These are phyloP conservation scores for Pleomassaria siparia DNA, from an alignment of 2,329 filamentous ascomycete genomes.

Conservation along the genomic window DNA sequence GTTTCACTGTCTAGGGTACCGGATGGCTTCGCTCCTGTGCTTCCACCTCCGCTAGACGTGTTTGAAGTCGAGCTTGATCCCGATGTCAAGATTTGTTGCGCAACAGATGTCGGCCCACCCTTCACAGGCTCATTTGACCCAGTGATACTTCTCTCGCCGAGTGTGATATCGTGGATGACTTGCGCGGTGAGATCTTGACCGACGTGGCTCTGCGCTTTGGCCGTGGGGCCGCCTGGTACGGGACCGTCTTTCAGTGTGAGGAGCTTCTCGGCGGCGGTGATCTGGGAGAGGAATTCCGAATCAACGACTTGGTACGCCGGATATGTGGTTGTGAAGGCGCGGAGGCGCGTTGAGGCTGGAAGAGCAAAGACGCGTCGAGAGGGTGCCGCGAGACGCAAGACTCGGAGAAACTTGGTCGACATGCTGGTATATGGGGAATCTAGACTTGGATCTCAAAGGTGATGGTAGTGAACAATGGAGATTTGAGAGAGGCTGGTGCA, in stretches of 20 bases:
- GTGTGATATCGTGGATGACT: constrained; percentile 45
- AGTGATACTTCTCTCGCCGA: constrained; percentile 45
- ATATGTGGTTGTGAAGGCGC: constrained; percentile 16
- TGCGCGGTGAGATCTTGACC: constrained; percentile 34
- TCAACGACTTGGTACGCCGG: constrained; percentile 24
- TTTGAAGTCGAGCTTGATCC: no score
- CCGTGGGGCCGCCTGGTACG: constrained; percentile 44
- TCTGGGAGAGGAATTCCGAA: constrained; percentile 46
- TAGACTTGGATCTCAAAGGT: no score
- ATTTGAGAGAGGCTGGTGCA: no score
- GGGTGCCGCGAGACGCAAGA: constrained; percentile 11
- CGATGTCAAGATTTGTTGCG: constrained; percentile 32
- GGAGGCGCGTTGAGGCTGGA: constrained; percentile 12
- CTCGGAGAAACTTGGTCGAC: constrained; percentile 13
- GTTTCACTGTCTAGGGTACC: constrained; percentile 30
- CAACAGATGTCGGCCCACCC: constrained; percentile 43
- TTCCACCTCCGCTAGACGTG: neutral
- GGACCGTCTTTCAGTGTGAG: constrained; percentile 42
- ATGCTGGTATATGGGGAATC: no score
- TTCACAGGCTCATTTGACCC: constrained; percentile 36
- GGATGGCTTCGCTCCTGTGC: constrained; percentile 9
- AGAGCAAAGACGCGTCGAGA: constrained; percentile 11
- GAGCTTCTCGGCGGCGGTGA: constrained; percentile 45
- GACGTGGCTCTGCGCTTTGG: constrained; percentile 45
- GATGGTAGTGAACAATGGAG: no score